phyloP scores from a whole-genome alignment of 352 stramenopile species.

The Thalassiosira exigua region DNA sequence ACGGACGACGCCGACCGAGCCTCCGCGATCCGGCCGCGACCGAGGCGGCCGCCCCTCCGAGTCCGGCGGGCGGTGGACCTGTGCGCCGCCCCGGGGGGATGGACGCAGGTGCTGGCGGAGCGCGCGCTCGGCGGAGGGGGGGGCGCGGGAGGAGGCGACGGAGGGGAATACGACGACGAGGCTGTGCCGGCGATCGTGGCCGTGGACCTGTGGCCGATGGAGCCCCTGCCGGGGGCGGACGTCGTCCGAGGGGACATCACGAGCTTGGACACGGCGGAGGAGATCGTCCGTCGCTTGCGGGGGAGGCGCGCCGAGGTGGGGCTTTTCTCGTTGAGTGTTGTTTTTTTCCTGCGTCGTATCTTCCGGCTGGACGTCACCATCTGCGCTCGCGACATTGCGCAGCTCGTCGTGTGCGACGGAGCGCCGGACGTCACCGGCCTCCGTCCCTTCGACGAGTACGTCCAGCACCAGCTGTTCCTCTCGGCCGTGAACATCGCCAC shows the following conservation, averaged over 20 bases:
- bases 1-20: neutral
- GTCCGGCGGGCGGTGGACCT: constrained; percentile 61
- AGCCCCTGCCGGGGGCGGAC: constrained; percentile 94
- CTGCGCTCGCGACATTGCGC: neutral
- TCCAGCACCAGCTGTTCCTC: constrained; percentile 92
- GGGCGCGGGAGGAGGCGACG: constrained; percentile 10
- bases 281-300: constrained; percentile 94
- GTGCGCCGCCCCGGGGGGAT: constrained; percentile 41
- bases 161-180: neutral
- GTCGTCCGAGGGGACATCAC: constrained; percentile 97
- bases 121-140: constrained; percentile 72
- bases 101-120: neutral
- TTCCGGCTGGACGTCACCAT: neutral
- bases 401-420: constrained; percentile 97
- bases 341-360: constrained; percentile 7
- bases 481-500: constrained; percentile 98
- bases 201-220: constrained; percentile 99
- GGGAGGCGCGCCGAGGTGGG: constrained; percentile 90
- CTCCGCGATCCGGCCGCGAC: neutral
- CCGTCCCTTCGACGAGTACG: constrained; percentile 98
- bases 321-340: neutral
- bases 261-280: constrained; percentile 92
- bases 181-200: constrained; percentile 89
- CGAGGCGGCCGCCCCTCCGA: neutral
- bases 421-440: constrained; percentile 99